phyloP scores from a whole-genome alignment of 1,139 yeast species.

The Kodamaea arcana region DNA sequence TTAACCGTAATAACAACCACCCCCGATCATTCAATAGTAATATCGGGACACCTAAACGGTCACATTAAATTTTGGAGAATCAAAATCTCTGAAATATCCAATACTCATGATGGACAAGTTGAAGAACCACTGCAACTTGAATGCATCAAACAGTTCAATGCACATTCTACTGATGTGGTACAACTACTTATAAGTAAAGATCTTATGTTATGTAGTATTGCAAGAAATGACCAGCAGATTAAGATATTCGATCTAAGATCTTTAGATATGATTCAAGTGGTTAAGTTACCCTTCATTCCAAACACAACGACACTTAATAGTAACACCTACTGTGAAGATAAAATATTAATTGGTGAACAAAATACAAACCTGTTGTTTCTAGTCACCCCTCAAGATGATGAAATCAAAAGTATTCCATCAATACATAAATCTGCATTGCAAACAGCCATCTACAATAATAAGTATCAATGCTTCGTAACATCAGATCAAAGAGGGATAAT shows the following conservation, averaged over 20 bases:
- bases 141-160: constrained; percentile 33
- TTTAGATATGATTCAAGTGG: constrained; percentile 38
- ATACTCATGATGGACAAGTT: constrained; percentile 1
- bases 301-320: constrained; percentile 8
- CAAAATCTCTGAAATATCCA: background rate
- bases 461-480: constrained; percentile 31
- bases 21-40: constrained; percentile 16
- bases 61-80: constrained; percentile 37
- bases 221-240: constrained; percentile 6
- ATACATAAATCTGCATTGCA: constrained; percentile 29
- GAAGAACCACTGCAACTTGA: constrained; percentile 21
- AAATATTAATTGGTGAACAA: constrained; percentile 21
- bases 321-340: constrained; percentile 11
- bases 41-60: constrained; percentile 39
- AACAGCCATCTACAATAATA: constrained; percentile 24
- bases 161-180: constrained; percentile 19
- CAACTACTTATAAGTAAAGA: constrained; percentile 14
- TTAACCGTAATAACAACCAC: constrained; percentile 9
- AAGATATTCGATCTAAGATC: constrained; percentile 38
- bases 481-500: constrained; percentile 38
- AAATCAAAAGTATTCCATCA: constrained; percentile 11
- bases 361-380: constrained; percentile 15
- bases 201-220: constrained; percentile 22
- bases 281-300: constrained; percentile 22
- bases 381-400: constrained; percentile 20